Base-by-base conservation (phyloP, 1,284 basidiomycete genomes). In the Pseudozyma flocculosa region DNA sequence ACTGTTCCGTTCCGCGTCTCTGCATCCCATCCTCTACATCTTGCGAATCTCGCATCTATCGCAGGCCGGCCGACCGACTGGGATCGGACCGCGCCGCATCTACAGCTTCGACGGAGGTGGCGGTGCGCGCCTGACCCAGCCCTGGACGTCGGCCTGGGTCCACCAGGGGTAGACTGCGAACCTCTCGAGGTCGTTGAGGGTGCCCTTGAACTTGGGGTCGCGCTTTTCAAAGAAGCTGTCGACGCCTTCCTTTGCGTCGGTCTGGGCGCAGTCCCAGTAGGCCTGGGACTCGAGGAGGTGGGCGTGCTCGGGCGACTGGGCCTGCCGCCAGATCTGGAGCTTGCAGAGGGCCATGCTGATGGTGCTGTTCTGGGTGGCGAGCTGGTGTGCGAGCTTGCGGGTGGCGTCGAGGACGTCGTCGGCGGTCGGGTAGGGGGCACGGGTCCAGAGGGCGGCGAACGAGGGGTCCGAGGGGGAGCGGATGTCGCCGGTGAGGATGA, bases 131-230 rank as follows among this genome's bases (percentile, higher is more conserved):
- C 32, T 11, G 11, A 34, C 32, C 32, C 32, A 34, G 14, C 32
- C 32, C 32, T 34, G 32, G 10, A 64, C 52, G 40, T 70, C 67
- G 2, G 56, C 42, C 43, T 71, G 63, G 18, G 43, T 53, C 69
- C 69, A 71, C 69, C 69, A 71, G 30, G 69, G 69, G 58, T 69
- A 71, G 32, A 66, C 63, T 19, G 52, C 56, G 29, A 68, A 65
- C 7, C 51, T 24, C 13, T 71, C 67, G 4, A 71, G 40, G 43
- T 71, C 50, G 29, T 48, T 21, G 43, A 71, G 54, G 15, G 34
- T 66, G 1, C 67, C 69, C 13, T 42, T 43, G 29, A 70, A 72
- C 18, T 48, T 9, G 1, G 69, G 43, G n/a, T 48, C 41, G 13
- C 70, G 36, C 45, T 72, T 72, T 22, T 70, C 49, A 32, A 72